Base-by-base conservation (phyloP, 1,284 basidiomycete species). In the Coniophora puteana region DNA sequence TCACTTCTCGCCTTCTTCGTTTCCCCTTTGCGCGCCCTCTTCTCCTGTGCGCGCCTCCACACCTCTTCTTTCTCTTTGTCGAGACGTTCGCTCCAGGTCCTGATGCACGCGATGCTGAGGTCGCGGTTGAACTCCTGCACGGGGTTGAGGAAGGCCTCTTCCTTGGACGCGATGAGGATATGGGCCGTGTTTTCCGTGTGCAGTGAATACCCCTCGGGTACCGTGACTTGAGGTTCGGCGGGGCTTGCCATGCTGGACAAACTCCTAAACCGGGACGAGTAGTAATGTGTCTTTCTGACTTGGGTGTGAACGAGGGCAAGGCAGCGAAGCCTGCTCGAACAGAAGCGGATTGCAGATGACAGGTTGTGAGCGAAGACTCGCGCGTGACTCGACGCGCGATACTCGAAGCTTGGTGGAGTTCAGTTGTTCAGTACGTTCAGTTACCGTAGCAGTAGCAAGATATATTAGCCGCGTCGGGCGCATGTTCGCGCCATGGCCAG, bases 121-220 rank as follows among this genome's bases (percentile, higher is more conserved):
- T 99, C 95, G 31, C 96, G 78, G 66, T 99, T 99, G 73, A 97
- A 99, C 63, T 99, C 93, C 58, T 99, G 95, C 6, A 98, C 89
- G 2, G 96, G 95, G 59, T 99, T 99, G 45, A 99, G 69, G 66
- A 99, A 99, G 1, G 92, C 88, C 47, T 88, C 83, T 54, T 89
- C 82, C 41, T 67, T 68, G 33, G 82, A 73, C 1, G 86, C 83
- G 8, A 93, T 71, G 43, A 95, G 75, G 54, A 95, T 89, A 53
- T 83, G 83, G 1, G 92, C 83, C 2, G 78, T 84, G 54, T 89
- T 89, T 69, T 96, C 93, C 8, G 83, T 86, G 65, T 93, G 88
- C 36, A 93, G 71, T 7, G 73, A 78, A 64, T 83, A 88, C 20
- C 86, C 87, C 46, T 83, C 77, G 1, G 91, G 90, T 37, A 90